A percentile compares a stretch with the other conserved stretches of the same genome.
These are phyloP conservation scores for Sugiyamaella floridensis DNA, from an alignment of 805 yeast genomes.

Conservation along the genomic window DNA sequence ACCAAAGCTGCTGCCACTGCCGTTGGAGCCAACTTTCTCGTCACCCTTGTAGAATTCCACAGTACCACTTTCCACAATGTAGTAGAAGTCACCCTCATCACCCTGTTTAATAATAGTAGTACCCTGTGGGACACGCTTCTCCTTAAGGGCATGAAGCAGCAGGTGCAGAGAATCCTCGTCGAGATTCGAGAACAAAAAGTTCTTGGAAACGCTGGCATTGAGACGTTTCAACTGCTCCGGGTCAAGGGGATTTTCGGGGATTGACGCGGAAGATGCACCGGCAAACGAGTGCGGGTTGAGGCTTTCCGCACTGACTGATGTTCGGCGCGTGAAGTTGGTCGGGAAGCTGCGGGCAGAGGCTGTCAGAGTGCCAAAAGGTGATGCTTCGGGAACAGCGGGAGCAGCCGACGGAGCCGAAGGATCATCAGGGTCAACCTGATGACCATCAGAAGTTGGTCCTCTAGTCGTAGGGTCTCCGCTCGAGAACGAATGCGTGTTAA, in stretches of 20 bases:
- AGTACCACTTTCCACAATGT: constrained; percentile 74
- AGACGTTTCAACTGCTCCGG: constrained; percentile 60
- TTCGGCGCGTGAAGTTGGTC: constrained; percentile 53
- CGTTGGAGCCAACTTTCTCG: constrained; percentile 61
- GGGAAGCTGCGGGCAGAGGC: neutral
- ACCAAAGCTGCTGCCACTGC: constrained; percentile 88
- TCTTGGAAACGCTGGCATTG: constrained; percentile 64
- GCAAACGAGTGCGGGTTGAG: constrained; percentile 17
- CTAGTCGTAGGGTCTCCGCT: constrained; percentile 6
- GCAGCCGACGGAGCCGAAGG: neutral
- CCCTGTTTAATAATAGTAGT: constrained; percentile 78
- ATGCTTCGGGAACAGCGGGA: neutral
- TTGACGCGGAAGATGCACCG: constrained; percentile 11
- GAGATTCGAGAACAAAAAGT: constrained; percentile 77
- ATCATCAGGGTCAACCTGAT: neutral
- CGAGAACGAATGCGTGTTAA: constrained; percentile 11
- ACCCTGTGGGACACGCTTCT: constrained; percentile 53
- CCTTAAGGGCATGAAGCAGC: constrained; percentile 78
- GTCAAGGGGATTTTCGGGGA: constrained; percentile 13
- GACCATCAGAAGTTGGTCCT: neutral
- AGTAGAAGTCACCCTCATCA: constrained; percentile 90
- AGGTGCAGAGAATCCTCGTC: constrained; percentile 71
- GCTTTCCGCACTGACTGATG: constrained; percentile 78
- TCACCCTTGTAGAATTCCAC: constrained; percentile 77
- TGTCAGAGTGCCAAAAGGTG: neutral